Base-by-base conservation (phyloP, 2,329 filamentous ascomycete genomes). In the Pestalotiopsis fici region DNA sequence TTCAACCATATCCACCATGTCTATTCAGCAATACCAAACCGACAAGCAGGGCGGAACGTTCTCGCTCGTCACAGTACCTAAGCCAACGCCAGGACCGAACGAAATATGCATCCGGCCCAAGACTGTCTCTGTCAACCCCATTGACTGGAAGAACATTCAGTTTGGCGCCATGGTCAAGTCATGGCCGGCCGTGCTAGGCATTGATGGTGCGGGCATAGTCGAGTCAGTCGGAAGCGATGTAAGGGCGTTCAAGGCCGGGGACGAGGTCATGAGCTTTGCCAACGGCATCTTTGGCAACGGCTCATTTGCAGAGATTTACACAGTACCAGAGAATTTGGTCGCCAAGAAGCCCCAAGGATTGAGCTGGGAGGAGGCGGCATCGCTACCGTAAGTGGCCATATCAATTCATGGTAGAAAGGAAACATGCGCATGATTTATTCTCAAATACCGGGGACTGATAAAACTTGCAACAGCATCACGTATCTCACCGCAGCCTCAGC, bases 111-210 rank as follows among this genome's bases (percentile, higher is more conserved):
- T 81, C 66, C 76, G 76, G 21, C 69, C 75, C 27, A 74, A 74
- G 27, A 76, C 76, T 12, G 70, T 80, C 12, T 77, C 72, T 1
- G 66, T 81, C 25, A 80, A 81, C 59, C 74, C 72, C 0, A 71
- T 79, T 1, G 79, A 81, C 59, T 74, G 71, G 67, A 80, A 80
- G 68, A 77, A 74, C 47, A 69, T 76, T 1, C 64, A 75, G 54
- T 69, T 74, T 7, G 77, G 77, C 2, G 69, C 74, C 18, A 69
- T 72, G 57, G 69, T 78, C 39, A 65, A 69, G 25, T 50, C 66
- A 2, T 80, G 77, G 76, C 79, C 79, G 7, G 67, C 73, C 15
- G 72, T 80, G 13, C 73, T 79, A 5, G 79, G 79, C 13, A 69
- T 78, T 15, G 79, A 81, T 23, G 72, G 73, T 0, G 75, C 79